Conservation (phyloP, 768 basidiomycete genomes). For the Mrakia frigida region DNA sequence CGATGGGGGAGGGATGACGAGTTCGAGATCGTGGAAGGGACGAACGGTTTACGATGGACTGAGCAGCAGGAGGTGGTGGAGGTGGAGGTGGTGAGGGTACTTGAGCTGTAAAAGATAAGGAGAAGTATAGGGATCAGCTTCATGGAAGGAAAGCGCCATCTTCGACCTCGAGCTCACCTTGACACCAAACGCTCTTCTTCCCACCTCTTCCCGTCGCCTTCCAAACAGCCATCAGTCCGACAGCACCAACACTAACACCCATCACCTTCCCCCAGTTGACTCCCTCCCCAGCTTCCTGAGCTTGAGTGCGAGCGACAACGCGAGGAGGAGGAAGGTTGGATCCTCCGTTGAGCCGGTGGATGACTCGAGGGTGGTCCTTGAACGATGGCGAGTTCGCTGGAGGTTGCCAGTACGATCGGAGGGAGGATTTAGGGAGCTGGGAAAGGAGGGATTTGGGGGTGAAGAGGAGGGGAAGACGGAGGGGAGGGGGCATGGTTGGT, state of each 20-base stretch:
- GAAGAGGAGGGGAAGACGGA: not conserved
- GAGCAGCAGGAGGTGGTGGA: not conserved
- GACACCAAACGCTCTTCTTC: not conserved
- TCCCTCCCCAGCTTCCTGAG: not conserved
- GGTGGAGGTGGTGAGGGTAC: not conserved
- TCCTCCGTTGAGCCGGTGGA: not conserved
- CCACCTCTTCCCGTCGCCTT: not conserved
- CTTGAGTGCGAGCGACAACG: not conserved
- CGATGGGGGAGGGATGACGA: not conserved
- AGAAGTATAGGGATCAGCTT: not conserved
- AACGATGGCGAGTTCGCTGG: not conserved
- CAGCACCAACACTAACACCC: conserved; percentile 13
- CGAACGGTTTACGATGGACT: not conserved
- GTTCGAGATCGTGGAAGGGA: not conserved
- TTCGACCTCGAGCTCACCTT: not conserved
- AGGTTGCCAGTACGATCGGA: not conserved
- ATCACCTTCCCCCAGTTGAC: not conserved
- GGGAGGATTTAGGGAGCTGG: not conserved
- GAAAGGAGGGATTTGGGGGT: not conserved
- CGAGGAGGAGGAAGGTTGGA: not conserved
- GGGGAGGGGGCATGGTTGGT: not conserved
- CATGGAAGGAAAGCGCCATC: not conserved
- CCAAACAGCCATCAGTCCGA: conserved; percentile 13
- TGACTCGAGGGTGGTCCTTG: not conserved
- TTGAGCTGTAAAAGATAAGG: no score